A percentile compares a stretch with the other conserved stretches of the same genome.
Conservation (phyloP, 495 filamentous ascomycete species). For the Penicillium canescens region DNA sequence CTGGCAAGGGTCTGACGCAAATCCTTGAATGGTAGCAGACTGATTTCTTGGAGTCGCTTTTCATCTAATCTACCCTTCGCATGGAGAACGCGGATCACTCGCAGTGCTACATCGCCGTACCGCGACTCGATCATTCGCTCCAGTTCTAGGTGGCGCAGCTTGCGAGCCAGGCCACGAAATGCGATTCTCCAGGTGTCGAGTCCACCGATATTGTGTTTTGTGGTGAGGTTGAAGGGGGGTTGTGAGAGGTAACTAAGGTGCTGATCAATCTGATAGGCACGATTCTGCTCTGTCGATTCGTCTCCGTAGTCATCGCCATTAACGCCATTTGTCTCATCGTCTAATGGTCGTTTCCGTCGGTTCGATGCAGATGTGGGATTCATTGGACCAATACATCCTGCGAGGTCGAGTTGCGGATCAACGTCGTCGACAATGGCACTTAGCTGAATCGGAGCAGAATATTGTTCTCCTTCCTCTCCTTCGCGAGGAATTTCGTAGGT, state of each 20-base stretch:
- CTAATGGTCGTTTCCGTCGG: conserved; percentile 36
- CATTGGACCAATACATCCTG: conserved; percentile 38
- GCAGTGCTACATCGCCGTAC: conserved; percentile 72
- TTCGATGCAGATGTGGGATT: conserved; percentile 22
- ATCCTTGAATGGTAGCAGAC: conserved; percentile 75
- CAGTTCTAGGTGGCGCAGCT: conserved; percentile 71
- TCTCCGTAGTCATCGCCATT: conserved; percentile 29
- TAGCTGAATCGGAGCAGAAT: conserved; percentile 37
- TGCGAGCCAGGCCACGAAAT: conserved; percentile 66
- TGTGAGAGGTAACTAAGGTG: conserved; percentile 77
- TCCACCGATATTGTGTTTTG: conserved; percentile 48
- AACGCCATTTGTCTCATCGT: conserved; percentile 31
- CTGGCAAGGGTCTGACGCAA: conserved; percentile 76
- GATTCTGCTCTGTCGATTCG: conserved; percentile 37
- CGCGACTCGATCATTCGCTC: conserved; percentile 74
- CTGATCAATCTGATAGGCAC: conserved; percentile 60
- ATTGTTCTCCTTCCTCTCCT: conserved; percentile 51
- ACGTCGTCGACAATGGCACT: conserved; percentile 38
- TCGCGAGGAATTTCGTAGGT: conserved; percentile 52
- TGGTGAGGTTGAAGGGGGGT: conserved; percentile 64
- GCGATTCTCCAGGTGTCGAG: conserved; percentile 77
- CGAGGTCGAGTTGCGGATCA: conserved; percentile 41
- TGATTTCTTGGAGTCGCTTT: conserved; percentile 72
- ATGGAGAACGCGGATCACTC: conserved; percentile 77
- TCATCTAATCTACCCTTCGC: conserved; percentile 91